Evolutionary conservation across 2,329 filamentous ascomycete genomes (phyloP), one percentile per base, ranked within the genome.

Genomic region (Dothistroma pini): DNA sequence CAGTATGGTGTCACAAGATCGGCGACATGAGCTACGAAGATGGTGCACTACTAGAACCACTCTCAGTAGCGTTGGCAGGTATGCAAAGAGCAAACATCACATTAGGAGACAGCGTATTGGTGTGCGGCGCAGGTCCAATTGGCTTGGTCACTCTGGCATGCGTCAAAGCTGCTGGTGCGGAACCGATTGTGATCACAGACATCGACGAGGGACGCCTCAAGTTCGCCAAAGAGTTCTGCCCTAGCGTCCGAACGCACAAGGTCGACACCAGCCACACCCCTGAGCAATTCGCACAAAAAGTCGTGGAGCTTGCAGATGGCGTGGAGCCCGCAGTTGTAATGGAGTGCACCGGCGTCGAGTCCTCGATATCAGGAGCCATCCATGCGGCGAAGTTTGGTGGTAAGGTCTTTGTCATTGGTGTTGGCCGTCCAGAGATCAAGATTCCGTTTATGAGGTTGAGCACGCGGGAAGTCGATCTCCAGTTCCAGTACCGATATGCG

Each of bases 1-100:
- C 93, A 21, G 83, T 89, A 54, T 97, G 93, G 92, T 97, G 93
- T 79, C 91, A 97, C 82, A 96, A 96, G 82, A 95, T 97, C 69
- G 91, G 90, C 53, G 81, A 90, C 76, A 93, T 97, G 89, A 89
- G 87, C 58, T 97, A 87, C 74, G 93, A 97, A 79, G 86, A 96
- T 73, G 95, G 93, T 57, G 89, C 93, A 14, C 83, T 97, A 78
- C 81, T 97, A 49, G 95, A 97, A 80, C 93, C 93, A 1, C 83
- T 97, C 56, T 90, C 87, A 68, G 95, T 97, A 5, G 91, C 92
- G 3, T 83, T 97, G 44, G 93, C 93, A 2, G 92, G 90, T 14
- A 86, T 97, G 78, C 89, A 96, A 75, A 83, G 93, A 65, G 90
- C 91, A 57, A 86, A 87, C 61, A 83, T 97, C 66, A 83, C 84